Percentiles rank a stretch among this genome's conserved stretches.
These are phyloP conservation scores for Phoenix roebelenii DNA, from an alignment of 176 grass and related monocot genomes.

Conservation along the genomic window DNA sequence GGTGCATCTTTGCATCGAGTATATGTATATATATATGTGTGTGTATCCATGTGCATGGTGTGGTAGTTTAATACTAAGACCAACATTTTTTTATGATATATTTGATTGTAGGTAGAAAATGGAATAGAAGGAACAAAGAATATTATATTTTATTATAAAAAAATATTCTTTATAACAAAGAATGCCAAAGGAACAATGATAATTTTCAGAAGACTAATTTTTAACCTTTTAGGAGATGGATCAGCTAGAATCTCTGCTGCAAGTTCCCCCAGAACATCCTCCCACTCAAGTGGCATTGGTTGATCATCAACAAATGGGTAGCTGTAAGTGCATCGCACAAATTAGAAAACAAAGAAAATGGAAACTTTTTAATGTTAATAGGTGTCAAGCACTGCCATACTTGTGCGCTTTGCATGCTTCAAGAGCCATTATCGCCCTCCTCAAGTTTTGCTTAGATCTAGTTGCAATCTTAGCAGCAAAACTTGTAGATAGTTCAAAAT, in stretches of 20 bases:
- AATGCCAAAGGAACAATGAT: too few relatives aligned
- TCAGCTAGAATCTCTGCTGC: constrained; percentile 56
- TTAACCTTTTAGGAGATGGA: constrained; percentile 23
- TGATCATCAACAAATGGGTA: constrained; percentile 57
- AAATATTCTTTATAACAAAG: too few relatives aligned
- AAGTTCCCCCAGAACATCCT: constrained; percentile 45
- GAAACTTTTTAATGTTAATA: too few relatives aligned
- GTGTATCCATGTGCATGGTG: too few relatives aligned
- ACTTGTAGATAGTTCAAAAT: constrained; percentile 39
- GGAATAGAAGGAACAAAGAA: background rate
- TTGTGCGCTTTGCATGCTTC: constrained; percentile 61
- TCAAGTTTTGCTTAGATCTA: constrained; percentile 51
- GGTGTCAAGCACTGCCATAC: constrained; percentile 8
- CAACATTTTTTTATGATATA: too few relatives aligned
- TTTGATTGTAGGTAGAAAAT: background rate
- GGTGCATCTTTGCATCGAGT: too few relatives aligned
- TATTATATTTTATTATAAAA: background rate
- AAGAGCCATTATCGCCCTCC: constrained; percentile 58
- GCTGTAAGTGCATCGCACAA: constrained; percentile 20
- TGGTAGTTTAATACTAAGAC: too few relatives aligned
- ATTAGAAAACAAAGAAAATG: background rate
- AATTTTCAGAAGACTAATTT: too few relatives aligned
- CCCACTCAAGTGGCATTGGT: constrained; percentile 54
- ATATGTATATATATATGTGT: too few relatives aligned
- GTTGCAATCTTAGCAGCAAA: constrained; percentile 40